Percentiles rank a stretch among this genome's conserved stretches.
phyloP scores from a whole-genome alignment of 2,329 filamentous ascomycete species.

The Parastagonospora avenae region DNA sequence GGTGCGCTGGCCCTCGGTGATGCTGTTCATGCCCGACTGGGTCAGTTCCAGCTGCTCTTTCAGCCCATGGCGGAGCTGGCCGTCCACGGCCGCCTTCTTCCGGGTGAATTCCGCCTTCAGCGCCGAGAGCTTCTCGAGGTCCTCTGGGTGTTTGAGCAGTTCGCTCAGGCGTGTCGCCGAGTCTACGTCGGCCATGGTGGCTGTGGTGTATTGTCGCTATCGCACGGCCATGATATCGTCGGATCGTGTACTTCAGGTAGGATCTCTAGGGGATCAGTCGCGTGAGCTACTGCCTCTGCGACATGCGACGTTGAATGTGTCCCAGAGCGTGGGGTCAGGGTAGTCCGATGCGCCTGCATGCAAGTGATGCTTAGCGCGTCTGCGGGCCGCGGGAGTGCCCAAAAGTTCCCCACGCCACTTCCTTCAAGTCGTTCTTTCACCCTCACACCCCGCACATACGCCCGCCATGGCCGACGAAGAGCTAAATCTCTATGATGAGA shows the following conservation, averaged over 20 bases:
- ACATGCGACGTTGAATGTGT: not conserved
- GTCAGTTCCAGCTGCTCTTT: constrained; percentile 94
- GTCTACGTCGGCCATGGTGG: constrained; percentile 66
- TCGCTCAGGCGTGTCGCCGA: constrained; percentile 76
- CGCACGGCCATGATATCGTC: constrained; percentile 17
- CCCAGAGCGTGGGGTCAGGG: not conserved
- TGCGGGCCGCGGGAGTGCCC: not conserved
- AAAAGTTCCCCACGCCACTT: not conserved
- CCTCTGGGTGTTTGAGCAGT: constrained; percentile 91
- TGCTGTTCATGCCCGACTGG: constrained; percentile 86
- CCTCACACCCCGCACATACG: not conserved
- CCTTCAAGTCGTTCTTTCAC: not conserved
- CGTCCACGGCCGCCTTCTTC: constrained; percentile 91
- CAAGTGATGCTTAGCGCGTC: not conserved
- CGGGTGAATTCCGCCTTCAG: constrained; percentile 92
- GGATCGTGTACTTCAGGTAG: not conserved
- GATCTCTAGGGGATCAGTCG: too few species aligned
- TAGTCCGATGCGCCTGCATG: too few species aligned
- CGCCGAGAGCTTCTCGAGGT: constrained; percentile 91
- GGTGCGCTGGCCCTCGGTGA: constrained; percentile 88
- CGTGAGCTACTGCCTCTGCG: too few species aligned
- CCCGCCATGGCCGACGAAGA: constrained; percentile 42
- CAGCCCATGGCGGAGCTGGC: constrained; percentile 84
- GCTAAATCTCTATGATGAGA: constrained; percentile 88
- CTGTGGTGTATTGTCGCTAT: constrained; percentile 9